These are phyloP conservation scores for apple (Malus domestica) DNA, from an alignment of 306 rosid species.

Conservation along the genomic window DNA sequence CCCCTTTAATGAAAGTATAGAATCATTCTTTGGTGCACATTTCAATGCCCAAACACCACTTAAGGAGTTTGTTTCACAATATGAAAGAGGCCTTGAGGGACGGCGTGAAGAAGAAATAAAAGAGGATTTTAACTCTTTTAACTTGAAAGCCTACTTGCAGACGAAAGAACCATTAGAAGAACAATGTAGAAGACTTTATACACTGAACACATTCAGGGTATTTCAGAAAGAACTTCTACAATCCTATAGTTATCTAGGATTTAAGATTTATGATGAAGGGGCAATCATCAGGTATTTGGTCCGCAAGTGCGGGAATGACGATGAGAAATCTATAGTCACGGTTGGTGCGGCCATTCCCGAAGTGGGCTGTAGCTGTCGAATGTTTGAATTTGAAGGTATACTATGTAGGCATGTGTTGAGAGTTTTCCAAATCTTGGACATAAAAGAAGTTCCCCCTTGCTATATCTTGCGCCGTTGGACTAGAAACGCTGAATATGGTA, in stretches of 20 bases:
- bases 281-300: constrained; percentile 67
- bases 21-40: constrained; percentile 67
- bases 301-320: constrained; percentile 68
- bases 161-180: constrained; percentile 88
- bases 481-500: constrained; percentile 78
- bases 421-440: constrained; percentile 80
- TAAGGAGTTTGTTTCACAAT: constrained; percentile 62
- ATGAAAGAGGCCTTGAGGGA: constrained; percentile 77
- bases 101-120: constrained; percentile 84
- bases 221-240: constrained; percentile 92
- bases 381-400: constrained; percentile 93
- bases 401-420: constrained; percentile 80
- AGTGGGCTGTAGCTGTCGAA: constrained; percentile 74
- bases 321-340: constrained; percentile 64
- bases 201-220: constrained; percentile 66
- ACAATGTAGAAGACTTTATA: constrained; percentile 79
- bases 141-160: constrained; percentile 75
- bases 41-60: constrained; percentile 73
- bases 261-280: constrained; percentile 67
- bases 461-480: constrained; percentile 91
- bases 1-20: constrained; percentile 53
- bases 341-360: constrained; percentile 46
- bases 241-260: constrained; percentile 79
- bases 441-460: constrained; percentile 73
- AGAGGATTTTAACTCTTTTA: constrained; percentile 71